Evolutionary conservation across 305 asterid genomes (phyloP), one percentile per base, ranked within the genome.

Genomic region (Nicotiana rustica): DNA sequence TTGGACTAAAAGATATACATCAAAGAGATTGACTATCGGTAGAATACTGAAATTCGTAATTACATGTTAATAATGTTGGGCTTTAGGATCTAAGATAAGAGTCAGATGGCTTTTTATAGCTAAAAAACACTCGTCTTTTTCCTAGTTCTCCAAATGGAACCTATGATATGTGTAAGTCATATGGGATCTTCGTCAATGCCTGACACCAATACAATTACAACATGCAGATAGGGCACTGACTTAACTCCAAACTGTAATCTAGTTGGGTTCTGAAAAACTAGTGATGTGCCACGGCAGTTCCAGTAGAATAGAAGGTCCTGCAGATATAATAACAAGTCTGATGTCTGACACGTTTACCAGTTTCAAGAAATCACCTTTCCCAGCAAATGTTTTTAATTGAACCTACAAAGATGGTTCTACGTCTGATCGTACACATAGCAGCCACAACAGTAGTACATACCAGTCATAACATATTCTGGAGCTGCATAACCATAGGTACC

Each of bases 401-500:
- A 33, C 35, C 2, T 29, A 66, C 47, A 31, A 6, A 33, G 57
- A 31, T 67, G 0, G 57, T 52, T 52, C 17, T 52, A 52, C 17
- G 1, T 52, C 57, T 52, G 57, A 52, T 10, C 17, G 1, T 4
- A 52, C 13, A 12, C 57, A 12, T 52, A 12, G 17, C 57, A 52
- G 17, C 57, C 57, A 52, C 57, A 52, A 10, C 14, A 10, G 3
- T 13, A 3, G 79, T 60, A 15, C 67, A 68, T 90, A 93, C 97
- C 98, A 57, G 98, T 93, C 98, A 93, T 93, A 77, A 93, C 97
- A 89, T 93, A 93, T 90, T 93, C 97, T 62, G 97, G 97, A 35
- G 97, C 97, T 35, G 97, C 97, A 86, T 93, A 93, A 62, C 98
- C 98, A 89, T 93, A 93, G 83, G 98, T 93, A 82, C 98, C 98